Conservation (phyloP, 768 basidiomycete genomes). For the Amanita thiersii region DNA sequence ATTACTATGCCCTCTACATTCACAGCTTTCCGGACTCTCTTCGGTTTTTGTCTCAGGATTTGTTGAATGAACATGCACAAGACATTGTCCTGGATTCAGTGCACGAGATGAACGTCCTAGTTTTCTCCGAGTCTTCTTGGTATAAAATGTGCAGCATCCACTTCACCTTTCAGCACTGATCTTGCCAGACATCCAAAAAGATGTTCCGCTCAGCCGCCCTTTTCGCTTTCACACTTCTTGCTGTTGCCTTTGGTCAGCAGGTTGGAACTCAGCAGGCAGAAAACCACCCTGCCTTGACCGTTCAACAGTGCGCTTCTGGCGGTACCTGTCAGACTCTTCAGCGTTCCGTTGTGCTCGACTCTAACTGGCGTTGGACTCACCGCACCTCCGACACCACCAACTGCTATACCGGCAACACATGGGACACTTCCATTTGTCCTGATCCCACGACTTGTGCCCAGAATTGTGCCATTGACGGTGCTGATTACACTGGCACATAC, state of each 20-base stretch:
- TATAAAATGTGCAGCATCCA: neutral
- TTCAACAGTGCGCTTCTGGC: constrained; percentile 33
- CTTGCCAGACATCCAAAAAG: neutral
- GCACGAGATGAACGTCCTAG: no score
- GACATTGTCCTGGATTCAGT: no score
- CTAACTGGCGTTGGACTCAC: constrained; percentile 49
- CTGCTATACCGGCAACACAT: constrained; percentile 52
- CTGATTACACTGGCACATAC: constrained; percentile 40
- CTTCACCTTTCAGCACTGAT: neutral
- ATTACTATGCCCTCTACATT: no score
- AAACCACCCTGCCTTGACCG: constrained; percentile 37
- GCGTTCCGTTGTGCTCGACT: constrained; percentile 35
- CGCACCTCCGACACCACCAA: constrained; percentile 25
- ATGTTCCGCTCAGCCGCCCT: constrained; percentile 30
- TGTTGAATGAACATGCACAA: no score
- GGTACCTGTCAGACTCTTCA: constrained; percentile 28
- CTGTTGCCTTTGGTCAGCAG: constrained; percentile 38
- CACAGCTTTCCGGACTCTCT: no score
- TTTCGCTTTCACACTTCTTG: constrained; percentile 22
- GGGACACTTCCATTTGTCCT: constrained; percentile 43
- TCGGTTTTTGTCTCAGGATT: no score
- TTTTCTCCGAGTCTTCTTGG: no score
- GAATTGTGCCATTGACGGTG: constrained; percentile 37
- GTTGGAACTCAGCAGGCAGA: constrained; percentile 40
- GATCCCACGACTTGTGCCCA: constrained; percentile 36